phyloP scores from a whole-genome alignment of 345 rosid genomes.

The Fremontodendron californicum region DNA sequence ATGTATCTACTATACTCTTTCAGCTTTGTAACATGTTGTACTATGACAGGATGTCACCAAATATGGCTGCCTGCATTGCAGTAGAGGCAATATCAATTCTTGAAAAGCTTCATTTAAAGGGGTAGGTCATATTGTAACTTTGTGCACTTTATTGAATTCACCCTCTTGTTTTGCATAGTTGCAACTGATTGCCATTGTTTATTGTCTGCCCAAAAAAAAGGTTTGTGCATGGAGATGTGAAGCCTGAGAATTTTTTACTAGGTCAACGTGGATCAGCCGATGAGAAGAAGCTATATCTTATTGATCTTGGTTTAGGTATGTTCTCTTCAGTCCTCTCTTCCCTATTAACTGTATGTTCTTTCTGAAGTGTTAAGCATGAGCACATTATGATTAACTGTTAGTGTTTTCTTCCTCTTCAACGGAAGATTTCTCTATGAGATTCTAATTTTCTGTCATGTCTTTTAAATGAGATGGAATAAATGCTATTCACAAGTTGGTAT shows the following conservation, averaged over 20 bases:
- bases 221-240: conserved; percentile 94
- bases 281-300: conserved; percentile 80
- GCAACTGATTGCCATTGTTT: conserved; percentile 16
- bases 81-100: conserved; percentile 94
- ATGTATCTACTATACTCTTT: background rate
- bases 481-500: background rate
- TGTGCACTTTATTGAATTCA: background rate
- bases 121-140: conserved; percentile 38
- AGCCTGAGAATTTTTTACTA: conserved; percentile 89
- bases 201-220: conserved; percentile 36
- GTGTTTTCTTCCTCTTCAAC: background rate
- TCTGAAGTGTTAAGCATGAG: background rate
- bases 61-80: conserved; percentile 93
- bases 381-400: background rate
- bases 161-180: background rate
- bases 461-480: conserved; percentile 8
- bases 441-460: conserved; percentile 10
- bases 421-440: background rate
- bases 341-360: background rate
- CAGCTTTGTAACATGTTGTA: conserved; percentile 17
- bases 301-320: conserved; percentile 93
- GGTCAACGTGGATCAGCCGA: conserved; percentile 83
- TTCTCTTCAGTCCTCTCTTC: conserved; percentile 3
- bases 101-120: conserved; percentile 78
- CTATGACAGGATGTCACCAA: conserved; percentile 65